Evolutionary conservation across 768 basidiomycete genomes (phyloP).

Genomic region (Pilatotrama ljubarskyi): DNA sequence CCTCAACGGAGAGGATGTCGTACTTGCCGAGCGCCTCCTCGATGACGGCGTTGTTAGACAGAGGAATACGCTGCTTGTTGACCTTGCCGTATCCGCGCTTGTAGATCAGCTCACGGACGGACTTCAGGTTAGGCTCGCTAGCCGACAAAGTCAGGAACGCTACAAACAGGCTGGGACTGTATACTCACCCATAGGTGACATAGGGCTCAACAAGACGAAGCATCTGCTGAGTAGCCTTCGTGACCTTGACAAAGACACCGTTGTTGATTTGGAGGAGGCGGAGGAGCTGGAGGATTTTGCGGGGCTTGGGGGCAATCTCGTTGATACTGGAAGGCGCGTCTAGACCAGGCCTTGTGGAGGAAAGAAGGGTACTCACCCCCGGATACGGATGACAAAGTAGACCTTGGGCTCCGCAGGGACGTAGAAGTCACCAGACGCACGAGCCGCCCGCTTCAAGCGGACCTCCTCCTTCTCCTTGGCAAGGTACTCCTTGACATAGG

Average conservation of each 20-base stretch:
- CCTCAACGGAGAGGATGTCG: slow-evolving; percentile 96
- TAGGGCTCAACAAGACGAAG: slow-evolving; percentile 97
- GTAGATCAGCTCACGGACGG: slow-evolving; percentile 96
- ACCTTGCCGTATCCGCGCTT: slow-evolving; percentile 99
- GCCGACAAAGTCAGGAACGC: neutral
- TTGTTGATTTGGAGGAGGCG: slow-evolving; percentile 99
- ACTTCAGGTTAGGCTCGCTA: slow-evolving; percentile 95
- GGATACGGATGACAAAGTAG: slow-evolving; percentile 96
- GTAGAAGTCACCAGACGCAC: slow-evolving; percentile 93
- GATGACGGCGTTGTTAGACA: slow-evolving; percentile 91
- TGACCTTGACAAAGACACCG: slow-evolving; percentile 97
- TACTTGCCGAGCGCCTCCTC: slow-evolving; percentile 88
- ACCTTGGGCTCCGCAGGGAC: slow-evolving; percentile 97
- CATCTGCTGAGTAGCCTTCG: slow-evolving; percentile 97
- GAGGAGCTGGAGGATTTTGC: slow-evolving; percentile 98
- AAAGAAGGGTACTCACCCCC: slow-evolving; percentile 65
- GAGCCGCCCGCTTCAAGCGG: slow-evolving; percentile 90
- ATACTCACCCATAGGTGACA: slow-evolving; percentile 87
- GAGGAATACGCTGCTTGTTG: slow-evolving; percentile 95
- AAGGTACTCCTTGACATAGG: slow-evolving; percentile 97
- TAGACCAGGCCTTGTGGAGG: neutral
- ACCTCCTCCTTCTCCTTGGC: slow-evolving; percentile 94
- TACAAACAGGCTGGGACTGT: neutral
- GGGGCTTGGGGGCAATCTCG: slow-evolving; percentile 98
- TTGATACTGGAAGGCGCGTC: slow-evolving; percentile 76